A percentile compares a stretch with the other conserved stretches of the same genome.
Evolutionary conservation across 176 grass and related monocot species (phyloP).

Genomic region (Aegilops speltoides): DNA sequence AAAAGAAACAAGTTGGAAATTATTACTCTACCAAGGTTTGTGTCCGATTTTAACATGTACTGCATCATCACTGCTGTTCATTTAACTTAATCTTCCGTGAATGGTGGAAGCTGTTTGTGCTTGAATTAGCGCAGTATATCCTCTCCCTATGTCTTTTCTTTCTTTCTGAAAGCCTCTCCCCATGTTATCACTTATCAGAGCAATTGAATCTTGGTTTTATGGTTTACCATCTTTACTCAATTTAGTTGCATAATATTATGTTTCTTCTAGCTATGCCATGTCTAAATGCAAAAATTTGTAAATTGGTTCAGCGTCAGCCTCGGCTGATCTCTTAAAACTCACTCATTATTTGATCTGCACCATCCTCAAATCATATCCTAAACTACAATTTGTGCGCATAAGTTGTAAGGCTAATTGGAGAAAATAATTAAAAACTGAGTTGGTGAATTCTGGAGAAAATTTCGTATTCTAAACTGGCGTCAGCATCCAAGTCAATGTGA

Average conservation of each 20-base stretch:
- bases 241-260: neutral
- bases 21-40: conserved; percentile 96
- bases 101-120: neutral
- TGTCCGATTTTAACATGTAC: neutral
- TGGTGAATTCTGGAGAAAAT: neutral
- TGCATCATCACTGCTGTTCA: neutral
- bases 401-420: neutral
- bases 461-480: too few relatives aligned
- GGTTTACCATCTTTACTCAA: neutral
- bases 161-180: neutral
- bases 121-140: neutral
- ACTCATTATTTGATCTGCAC: neutral
- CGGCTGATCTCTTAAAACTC: too few relatives aligned
- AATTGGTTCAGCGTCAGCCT: neutral
- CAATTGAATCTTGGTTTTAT: neutral
- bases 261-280: neutral
- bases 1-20: conserved; percentile 99
- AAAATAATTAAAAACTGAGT: neutral
- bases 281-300: neutral
- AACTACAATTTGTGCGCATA: neutral
- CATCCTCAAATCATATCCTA: neutral
- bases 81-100: neutral
- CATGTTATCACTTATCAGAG: neutral
- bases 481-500: too few relatives aligned
- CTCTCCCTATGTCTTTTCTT: neutral